These are phyloP conservation scores for Xylariaceae sp. DNA, from an alignment of 2,329 filamentous ascomycete species.

Conservation along the genomic window DNA sequence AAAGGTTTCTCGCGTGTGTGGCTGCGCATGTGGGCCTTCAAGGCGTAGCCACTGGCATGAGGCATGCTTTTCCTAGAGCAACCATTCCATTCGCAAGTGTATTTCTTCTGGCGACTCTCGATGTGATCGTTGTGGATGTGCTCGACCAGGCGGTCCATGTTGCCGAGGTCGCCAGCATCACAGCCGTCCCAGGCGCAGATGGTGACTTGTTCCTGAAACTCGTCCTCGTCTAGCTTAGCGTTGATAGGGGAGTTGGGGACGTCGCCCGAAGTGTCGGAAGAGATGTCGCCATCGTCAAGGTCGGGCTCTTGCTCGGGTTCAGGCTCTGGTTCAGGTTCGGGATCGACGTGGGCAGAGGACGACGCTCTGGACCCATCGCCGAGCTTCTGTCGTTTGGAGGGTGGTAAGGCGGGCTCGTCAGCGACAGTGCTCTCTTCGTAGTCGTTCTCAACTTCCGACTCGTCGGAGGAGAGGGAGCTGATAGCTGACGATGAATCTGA, in stretches of 20 bases:
- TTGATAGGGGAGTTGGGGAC: constrained; percentile 68
- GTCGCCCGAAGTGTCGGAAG: constrained; percentile 85
- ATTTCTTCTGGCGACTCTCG: constrained; percentile 88
- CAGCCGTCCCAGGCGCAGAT: constrained; percentile 77
- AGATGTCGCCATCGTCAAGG: constrained; percentile 66
- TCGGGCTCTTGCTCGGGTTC: constrained; percentile 36
- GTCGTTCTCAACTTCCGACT: constrained; percentile 31
- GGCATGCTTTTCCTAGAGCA: constrained; percentile 84
- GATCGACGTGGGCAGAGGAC: constrained; percentile 47
- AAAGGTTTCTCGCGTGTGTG: constrained; percentile 98
- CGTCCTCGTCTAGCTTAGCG: constrained; percentile 67
- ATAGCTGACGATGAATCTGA: constrained; percentile 32
- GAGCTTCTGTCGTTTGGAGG: constrained; percentile 35
- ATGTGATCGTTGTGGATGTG: constrained; percentile 94
- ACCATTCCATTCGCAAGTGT: constrained; percentile 96
- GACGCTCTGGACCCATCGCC: constrained; percentile 37
- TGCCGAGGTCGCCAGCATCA: constrained; percentile 63
- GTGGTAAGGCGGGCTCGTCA: constrained; percentile 31
- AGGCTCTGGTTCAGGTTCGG: constrained; percentile 43
- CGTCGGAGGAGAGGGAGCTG: constrained; percentile 31
- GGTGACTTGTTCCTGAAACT: constrained; percentile 73
- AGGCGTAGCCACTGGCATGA: constrained; percentile 90
- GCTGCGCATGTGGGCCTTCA: constrained; percentile 96
- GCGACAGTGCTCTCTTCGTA: constrained; percentile 24
- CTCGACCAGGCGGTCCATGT: constrained; percentile 78